A percentile compares a stretch with the other conserved stretches of the same genome.
Evolutionary conservation across 495 filamentous ascomycete species (phyloP).

Genomic region (Penicillium taxi): DNA sequence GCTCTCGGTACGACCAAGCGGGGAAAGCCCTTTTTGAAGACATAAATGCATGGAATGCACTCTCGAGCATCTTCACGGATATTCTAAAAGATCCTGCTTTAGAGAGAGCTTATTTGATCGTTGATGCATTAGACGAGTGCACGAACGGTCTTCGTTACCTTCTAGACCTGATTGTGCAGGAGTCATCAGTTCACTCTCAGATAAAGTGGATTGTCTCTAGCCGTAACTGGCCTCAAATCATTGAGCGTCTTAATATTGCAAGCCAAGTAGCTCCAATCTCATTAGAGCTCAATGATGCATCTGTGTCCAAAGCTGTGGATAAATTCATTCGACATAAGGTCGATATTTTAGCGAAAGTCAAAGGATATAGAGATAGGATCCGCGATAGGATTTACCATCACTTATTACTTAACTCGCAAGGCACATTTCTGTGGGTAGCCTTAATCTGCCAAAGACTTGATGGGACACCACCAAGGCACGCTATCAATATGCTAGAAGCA

Average conservation of each 20-base stretch:
- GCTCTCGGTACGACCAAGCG: not conserved
- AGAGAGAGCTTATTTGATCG: not conserved
- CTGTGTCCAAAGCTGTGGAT: not conserved
- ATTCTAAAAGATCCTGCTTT: not conserved
- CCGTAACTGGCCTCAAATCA: conserved; percentile 1
- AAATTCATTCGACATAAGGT: conserved; percentile 3
- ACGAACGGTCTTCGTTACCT: not conserved
- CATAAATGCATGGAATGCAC: not conserved
- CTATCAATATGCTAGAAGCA: not conserved
- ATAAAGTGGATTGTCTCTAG: conserved; percentile 2
- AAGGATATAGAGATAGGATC: conserved; percentile 16
- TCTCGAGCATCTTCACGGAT: not conserved
- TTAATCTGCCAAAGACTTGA: not conserved
- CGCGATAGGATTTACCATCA: conserved; percentile 35
- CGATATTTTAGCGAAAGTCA: not conserved
- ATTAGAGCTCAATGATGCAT: conserved; percentile 2
- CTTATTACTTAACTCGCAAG: conserved; percentile 19
- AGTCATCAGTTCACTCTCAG: not conserved
- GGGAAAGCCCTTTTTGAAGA: conserved; percentile 1
- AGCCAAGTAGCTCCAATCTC: not conserved
- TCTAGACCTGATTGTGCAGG: not conserved
- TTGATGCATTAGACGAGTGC: conserved; percentile 1
- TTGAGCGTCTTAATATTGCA: not conserved
- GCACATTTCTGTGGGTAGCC: conserved; percentile 4
- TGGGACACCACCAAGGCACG: not conserved